Evolutionary conservation across 208 protist species (phyloP).

Genomic region (Acanthamoeba sp.): DNA sequence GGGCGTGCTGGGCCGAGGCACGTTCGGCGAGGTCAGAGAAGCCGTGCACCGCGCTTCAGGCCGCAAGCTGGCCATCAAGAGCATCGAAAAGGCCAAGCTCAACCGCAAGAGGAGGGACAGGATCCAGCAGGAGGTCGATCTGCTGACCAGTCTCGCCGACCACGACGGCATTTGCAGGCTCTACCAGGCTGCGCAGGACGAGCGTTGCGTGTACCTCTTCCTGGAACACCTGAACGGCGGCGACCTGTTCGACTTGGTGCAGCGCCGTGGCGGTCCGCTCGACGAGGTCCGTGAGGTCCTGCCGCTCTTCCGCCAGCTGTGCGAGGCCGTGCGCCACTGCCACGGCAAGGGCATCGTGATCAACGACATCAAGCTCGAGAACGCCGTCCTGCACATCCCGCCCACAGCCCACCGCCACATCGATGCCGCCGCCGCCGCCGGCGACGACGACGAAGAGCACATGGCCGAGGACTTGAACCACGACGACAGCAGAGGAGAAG

Average conservation of each 20-base stretch:
- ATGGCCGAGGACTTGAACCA: background rate
- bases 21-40: background rate
- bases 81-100: background rate
- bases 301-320: conserved; percentile 9
- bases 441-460: background rate
- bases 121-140: background rate
- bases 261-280: background rate
- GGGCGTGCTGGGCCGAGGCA: background rate
- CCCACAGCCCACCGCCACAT: background rate
- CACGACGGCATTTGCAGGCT: conserved; percentile 15
- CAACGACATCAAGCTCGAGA: conserved; percentile 3
- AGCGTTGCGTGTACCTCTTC: background rate
- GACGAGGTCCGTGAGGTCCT: background rate
- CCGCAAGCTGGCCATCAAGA: background rate
- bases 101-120: background rate
- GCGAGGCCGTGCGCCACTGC: background rate
- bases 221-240: conserved; percentile 3
- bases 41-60: background rate
- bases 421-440: background rate
- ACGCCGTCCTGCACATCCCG: background rate
- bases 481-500: background rate
- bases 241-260: conserved; percentile 26
- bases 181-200: background rate
- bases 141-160: background rate
- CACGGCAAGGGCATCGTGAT: background rate